These are phyloP conservation scores for Athelia sp. DNA, from an alignment of 1,284 basidiomycete species.

Conservation along the genomic window DNA sequence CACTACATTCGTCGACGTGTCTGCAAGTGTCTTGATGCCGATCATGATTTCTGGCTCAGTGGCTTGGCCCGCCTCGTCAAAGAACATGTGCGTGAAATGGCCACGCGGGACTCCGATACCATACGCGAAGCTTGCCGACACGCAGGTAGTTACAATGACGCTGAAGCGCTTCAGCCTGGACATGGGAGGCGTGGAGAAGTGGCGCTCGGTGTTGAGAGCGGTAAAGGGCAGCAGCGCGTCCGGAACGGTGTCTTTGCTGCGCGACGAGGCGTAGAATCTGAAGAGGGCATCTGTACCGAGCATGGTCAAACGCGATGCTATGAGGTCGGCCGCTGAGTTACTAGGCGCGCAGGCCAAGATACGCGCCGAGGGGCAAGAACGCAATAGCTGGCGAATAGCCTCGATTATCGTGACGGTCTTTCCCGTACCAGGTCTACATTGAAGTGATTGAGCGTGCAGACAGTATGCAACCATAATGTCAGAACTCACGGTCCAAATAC, in stretches of 20 bases:
- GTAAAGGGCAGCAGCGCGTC: conserved; percentile 38
- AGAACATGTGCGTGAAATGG: conserved; percentile 58
- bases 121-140: conserved; percentile 50
- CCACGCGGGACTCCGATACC: conserved; percentile 52
- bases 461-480: not conserved
- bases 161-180: conserved; percentile 38
- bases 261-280: conserved; percentile 61
- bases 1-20: conserved; percentile 46
- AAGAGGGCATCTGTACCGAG: conserved; percentile 41
- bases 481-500: conserved; percentile 62
- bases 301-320: conserved; percentile 44
- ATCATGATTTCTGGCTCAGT: conserved; percentile 60
- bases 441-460: not conserved
- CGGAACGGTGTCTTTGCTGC: conserved; percentile 38
- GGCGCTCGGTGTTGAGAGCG: conserved; percentile 27
- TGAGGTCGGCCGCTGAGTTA: conserved; percentile 59
- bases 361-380: conserved; percentile 32
- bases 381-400: conserved; percentile 53
- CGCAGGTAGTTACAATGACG: conserved; percentile 57
- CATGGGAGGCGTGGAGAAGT: conserved; percentile 43
- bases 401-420: conserved; percentile 69
- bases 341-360: conserved; percentile 63
- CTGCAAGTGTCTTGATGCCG: conserved; percentile 50
- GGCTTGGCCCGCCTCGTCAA: conserved; percentile 65
- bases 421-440: conserved; percentile 54